Percentiles rank a stretch among this genome's conserved stretches.
Evolutionary conservation across 305 asterid species (phyloP).

Genomic region (Fraxinus ornus): DNA sequence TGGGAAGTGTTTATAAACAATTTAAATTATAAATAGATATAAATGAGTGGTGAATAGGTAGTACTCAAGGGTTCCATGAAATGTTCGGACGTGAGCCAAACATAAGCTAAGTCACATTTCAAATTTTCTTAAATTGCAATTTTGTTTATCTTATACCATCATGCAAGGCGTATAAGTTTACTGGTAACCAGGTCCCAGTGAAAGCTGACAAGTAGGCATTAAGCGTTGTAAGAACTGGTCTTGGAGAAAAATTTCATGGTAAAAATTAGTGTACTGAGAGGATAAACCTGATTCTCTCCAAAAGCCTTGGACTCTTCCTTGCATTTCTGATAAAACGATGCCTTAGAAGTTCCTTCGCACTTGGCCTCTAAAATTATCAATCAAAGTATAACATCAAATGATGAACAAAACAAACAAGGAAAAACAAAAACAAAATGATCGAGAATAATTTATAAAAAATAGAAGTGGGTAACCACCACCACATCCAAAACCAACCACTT

Average conservation of each 20-base stretch:
- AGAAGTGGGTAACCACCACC: constrained; percentile 10
- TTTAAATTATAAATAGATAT: neutral
- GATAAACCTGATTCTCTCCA: constrained; percentile 86
- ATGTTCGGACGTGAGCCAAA: neutral
- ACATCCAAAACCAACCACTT: neutral
- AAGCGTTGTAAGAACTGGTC: neutral
- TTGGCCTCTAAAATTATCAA: constrained; percentile 60
- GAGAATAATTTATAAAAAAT: constrained; percentile 10
- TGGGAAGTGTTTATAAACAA: neutral
- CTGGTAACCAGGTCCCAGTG: neutral
- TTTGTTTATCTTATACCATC: neutral
- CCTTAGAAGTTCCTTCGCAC: constrained; percentile 91
- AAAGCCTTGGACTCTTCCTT: constrained; percentile 82
- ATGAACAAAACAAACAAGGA: constrained; percentile 20
- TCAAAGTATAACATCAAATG: constrained; percentile 15
- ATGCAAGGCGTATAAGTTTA: neutral
- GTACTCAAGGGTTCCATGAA: neutral
- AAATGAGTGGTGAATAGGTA: neutral
- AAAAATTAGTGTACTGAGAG: constrained; percentile 17
- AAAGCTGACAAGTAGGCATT: neutral
- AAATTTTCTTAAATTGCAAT: neutral
- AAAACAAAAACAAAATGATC: neutral
- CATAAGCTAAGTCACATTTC: neutral
- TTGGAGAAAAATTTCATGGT: constrained; percentile 13
- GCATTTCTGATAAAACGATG: constrained; percentile 86